phyloP scores from a whole-genome alignment of 1,139 yeast genomes.

The Geotrichum aggregatum region DNA sequence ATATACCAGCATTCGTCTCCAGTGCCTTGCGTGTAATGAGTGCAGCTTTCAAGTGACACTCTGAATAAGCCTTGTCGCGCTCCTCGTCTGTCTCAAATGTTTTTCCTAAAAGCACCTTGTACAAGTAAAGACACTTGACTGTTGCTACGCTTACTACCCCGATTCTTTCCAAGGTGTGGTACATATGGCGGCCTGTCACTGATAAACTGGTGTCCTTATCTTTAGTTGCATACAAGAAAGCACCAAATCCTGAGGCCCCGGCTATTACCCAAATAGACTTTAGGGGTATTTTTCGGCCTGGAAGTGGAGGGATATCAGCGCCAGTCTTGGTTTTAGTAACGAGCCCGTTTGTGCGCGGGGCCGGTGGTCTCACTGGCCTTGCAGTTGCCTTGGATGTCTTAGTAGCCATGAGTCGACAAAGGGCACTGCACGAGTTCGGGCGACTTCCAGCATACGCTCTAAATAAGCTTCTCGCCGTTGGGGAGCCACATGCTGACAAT shows the following conservation, averaged over 20 bases:
- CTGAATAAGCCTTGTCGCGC: conserved; percentile 50
- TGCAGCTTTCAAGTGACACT: conserved; percentile 74
- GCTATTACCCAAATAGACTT: conserved; percentile 3
- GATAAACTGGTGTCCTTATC: conserved; percentile 36
- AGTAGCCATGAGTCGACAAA: neutral
- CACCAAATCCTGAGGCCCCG: conserved; percentile 21
- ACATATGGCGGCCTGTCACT: conserved; percentile 33
- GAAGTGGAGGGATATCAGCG: conserved; percentile 14
- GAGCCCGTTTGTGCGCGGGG: neutral
- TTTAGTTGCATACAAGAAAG: conserved; percentile 37
- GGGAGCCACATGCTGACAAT: neutral
- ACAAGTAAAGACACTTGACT: conserved; percentile 39
- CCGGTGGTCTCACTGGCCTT: neutral
- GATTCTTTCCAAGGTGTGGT: conserved; percentile 33
- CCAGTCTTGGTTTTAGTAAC: conserved; percentile 11
- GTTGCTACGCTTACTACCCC: conserved; percentile 37
- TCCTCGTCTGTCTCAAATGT: conserved; percentile 49
- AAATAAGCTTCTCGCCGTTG: neutral
- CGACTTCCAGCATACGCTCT: neutral
- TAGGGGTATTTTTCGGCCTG: conserved; percentile 5
- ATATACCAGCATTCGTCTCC: conserved; percentile 85
- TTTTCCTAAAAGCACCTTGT: conserved; percentile 52
- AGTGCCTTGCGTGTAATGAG: conserved; percentile 71
- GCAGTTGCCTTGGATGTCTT: conserved; percentile 1
- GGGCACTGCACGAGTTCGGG: neutral